Base-by-base conservation (phyloP, 495 filamentous ascomycete species). In the Astrothelium macrocarpum region DNA sequence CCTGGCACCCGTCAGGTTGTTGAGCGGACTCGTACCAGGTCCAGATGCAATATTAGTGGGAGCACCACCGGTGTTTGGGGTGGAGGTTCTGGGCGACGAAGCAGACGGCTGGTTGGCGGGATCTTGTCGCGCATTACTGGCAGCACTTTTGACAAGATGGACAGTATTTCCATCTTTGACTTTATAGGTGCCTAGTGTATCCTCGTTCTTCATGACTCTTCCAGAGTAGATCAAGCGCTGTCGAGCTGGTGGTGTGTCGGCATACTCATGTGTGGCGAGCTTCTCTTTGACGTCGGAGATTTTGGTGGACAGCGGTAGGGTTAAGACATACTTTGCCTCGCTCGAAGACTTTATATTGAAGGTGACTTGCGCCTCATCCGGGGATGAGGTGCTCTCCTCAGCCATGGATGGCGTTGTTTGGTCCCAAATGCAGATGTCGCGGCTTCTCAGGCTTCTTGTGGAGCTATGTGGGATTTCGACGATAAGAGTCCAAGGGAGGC, bases 191-290 rank as follows among this genome's bases (percentile, higher is more conserved):
- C 79, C 84, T 49, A 99, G 75, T 0, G 88, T 87, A 65, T 97
- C 91, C 45, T 84, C 84, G 71, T 99, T 90, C 77, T 97, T 99
- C 76, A 99, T 82, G 25, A 99, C 92, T 64, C 92, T 86, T 31
- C 95, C 95, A 7, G 93, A 97, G 76, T 97, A 97, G 75, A 99
- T 99, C 67, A 99, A 80, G 53, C 95, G 90, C 75, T 96, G 92
- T 59, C 89, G 83, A 67, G 93, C 94, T 31, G 85, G 80, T 0
- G 93, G 86, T 59, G 95, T 84, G 70, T 93, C 85, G 69, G 93
- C 90, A 74, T 88, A 91, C 61, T 95, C 89, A 53, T 81, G 71
- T 34, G 82, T 84, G 2, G 90, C 82, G 29, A 99, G 85, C 79
- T 91, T 95, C 53, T 81, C 81, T 79, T 99, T 99, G 64, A 99